phyloP scores from a whole-genome alignment of 495 filamentous ascomycete genomes.

The Annulohypoxylon nitens region DNA sequence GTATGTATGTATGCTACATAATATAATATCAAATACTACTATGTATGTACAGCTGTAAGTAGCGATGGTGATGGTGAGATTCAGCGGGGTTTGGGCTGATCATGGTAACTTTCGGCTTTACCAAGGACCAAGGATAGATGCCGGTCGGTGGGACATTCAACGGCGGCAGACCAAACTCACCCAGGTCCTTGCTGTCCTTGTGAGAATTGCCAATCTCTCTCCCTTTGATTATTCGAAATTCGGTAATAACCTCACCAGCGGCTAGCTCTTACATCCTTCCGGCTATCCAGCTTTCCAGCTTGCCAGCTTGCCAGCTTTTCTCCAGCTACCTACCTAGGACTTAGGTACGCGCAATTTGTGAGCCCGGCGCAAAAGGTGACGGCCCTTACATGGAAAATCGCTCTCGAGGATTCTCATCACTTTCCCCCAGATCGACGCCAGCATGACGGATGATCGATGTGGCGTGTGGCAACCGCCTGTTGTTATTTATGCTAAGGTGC shows the following conservation, averaged over 20 bases:
- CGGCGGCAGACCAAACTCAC: constrained; percentile 44
- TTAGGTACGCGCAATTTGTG: constrained; percentile 8
- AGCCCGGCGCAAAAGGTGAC: constrained; percentile 24
- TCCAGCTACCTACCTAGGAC: neutral
- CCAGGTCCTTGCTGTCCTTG: constrained; percentile 19
- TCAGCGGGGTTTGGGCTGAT: constrained; percentile 45
- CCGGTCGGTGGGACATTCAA: constrained; percentile 39
- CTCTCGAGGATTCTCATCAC: constrained; percentile 3
- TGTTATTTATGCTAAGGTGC: constrained; percentile 21
- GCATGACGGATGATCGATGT: constrained; percentile 46
- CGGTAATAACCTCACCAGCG: constrained; percentile 32
- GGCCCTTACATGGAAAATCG: constrained; percentile 36
- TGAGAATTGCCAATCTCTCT: constrained; percentile 28
- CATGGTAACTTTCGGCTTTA: constrained; percentile 43
- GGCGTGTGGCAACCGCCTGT: constrained; percentile 39
- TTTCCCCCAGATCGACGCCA: constrained; percentile 43
- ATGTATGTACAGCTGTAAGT: neutral
- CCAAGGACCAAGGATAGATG: constrained; percentile 43
- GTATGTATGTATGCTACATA: constrained; percentile 1
- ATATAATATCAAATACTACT: neutral
- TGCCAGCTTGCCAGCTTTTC: neutral
- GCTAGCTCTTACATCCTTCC: constrained; percentile 9
- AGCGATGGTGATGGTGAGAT: constrained; percentile 37
- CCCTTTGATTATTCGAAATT: constrained; percentile 34
- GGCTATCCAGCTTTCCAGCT: neutral